These are phyloP conservation scores for Backusella mclennaniae DNA, from an alignment of 192 early-diverging fungal genomes.

Conservation along the genomic window DNA sequence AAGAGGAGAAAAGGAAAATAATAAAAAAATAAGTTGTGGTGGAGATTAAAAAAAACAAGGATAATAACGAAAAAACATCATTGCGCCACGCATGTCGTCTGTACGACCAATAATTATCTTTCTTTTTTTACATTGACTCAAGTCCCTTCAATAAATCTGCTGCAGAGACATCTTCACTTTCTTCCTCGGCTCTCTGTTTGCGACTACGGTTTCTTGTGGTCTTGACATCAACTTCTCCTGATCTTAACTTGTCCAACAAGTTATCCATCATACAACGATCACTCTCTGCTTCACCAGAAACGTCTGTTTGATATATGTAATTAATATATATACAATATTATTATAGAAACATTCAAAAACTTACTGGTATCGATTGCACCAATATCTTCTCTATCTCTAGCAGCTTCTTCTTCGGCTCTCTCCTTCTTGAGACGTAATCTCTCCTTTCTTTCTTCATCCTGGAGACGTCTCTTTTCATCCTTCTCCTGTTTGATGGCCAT, in stretches of 20 bases:
- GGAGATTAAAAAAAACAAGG: neutral
- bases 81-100: neutral
- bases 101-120: neutral
- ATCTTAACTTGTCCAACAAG: conserved; percentile 64
- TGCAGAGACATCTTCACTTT: neutral
- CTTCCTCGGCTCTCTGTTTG: neutral
- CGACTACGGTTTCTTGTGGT: conserved; percentile 11
- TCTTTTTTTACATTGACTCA: neutral
- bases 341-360: neutral
- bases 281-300: conserved; percentile 20
- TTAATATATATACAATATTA: neutral
- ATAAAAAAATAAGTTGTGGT: neutral
- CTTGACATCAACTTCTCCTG: conserved; percentile 59
- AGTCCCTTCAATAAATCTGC: conserved; percentile 3
- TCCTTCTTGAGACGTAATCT: conserved; percentile 12
- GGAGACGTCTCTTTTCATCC: conserved; percentile 28
- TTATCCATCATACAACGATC: conserved; percentile 78
- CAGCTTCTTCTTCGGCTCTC: neutral
- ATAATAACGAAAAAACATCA: neutral
- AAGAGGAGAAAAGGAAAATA: neutral
- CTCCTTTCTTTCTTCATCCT: conserved; percentile 27
- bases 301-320: conserved; percentile 10
- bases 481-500: conserved; percentile 40
- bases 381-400: conserved; percentile 20
- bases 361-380: conserved; percentile 34